Conservation (phyloP, 2,329 filamentous ascomycete species). For the Epicoccum sorghinum region DNA sequence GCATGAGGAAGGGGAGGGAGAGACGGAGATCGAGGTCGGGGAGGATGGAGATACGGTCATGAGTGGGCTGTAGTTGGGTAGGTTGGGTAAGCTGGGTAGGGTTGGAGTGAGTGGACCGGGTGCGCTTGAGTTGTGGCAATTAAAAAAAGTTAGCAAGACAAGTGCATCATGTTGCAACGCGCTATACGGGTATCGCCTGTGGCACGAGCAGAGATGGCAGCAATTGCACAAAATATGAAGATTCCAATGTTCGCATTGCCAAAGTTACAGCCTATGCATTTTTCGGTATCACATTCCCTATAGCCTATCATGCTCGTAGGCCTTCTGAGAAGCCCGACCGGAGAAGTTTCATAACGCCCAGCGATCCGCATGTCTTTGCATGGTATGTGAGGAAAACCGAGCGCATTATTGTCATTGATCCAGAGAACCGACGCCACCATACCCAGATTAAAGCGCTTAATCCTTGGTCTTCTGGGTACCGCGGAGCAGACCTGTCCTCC, state of each 20-base stretch:
- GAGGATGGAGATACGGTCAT: slow-evolving; percentile 18
- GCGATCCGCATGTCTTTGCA: slow-evolving; percentile 46
- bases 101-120: background rate
- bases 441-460: slow-evolving; percentile 39
- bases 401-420: slow-evolving; percentile 37
- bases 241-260: slow-evolving; percentile 25
- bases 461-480: slow-evolving; percentile 99
- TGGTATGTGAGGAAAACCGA: slow-evolving; percentile 41
- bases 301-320: slow-evolving; percentile 44
- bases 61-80: slow-evolving; percentile 22
- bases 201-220: background rate
- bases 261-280: slow-evolving; percentile 43
- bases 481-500: slow-evolving; percentile 99
- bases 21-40: slow-evolving; percentile 10
- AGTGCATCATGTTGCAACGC: background rate
- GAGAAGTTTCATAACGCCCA: slow-evolving; percentile 48
- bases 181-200: background rate
- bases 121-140: no score
- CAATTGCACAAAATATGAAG: background rate
- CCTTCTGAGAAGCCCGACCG: slow-evolving; percentile 38
- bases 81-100: background rate
- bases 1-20: slow-evolving; percentile 21
- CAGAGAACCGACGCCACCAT: slow-evolving; percentile 35
- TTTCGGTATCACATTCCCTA: slow-evolving; percentile 48
- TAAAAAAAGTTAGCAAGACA: no score